Evolutionary conservation across 345 rosid genomes (phyloP).

Genomic region (Bruguiera gymnorhiza): DNA sequence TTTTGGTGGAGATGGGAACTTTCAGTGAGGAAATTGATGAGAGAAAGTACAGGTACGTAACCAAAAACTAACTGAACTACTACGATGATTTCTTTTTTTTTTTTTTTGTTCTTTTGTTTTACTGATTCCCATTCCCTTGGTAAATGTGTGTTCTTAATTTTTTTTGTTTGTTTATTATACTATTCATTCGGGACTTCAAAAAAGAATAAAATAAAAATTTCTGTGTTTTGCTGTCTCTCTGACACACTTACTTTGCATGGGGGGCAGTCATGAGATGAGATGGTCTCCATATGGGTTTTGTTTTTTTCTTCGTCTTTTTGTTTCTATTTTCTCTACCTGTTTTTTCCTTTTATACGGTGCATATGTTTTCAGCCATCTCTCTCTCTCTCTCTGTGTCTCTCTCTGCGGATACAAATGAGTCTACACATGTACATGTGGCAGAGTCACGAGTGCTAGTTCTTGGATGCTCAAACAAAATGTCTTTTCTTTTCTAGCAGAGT

Average conservation of each 20-base stretch:
- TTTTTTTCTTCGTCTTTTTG: constrained; percentile 37
- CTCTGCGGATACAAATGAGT: not conserved
- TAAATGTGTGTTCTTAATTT: constrained; percentile 2
- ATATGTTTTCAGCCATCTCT: not conserved
- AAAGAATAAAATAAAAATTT: not conserved
- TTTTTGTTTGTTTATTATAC: not conserved
- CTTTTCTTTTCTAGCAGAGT: not conserved
- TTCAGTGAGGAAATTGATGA: constrained; percentile 17
- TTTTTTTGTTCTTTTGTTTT: not conserved
- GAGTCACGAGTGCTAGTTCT: constrained; percentile 40
- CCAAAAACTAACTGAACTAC: not conserved
- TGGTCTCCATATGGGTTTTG: constrained; percentile 32
- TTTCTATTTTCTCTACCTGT: constrained; percentile 25
- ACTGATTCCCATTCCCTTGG: constrained; percentile 12
- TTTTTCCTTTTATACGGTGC: not conserved
- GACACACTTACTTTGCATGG: constrained; percentile 49
- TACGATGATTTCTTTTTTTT: no score
- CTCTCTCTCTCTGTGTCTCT: not conserved
- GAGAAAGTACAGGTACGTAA: constrained; percentile 27
- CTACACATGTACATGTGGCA: constrained; percentile 8
- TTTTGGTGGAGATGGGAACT: constrained; percentile 22
- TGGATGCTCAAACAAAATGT: constrained; percentile 17
- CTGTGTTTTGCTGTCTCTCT: constrained; percentile 24
- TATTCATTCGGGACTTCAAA: not conserved
- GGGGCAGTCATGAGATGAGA: constrained; percentile 35